Percentiles rank a stretch among this genome's conserved stretches.
phyloP scores from a whole-genome alignment of 192 early-diverging fungal species.

The Entophlyctis luteolus region DNA sequence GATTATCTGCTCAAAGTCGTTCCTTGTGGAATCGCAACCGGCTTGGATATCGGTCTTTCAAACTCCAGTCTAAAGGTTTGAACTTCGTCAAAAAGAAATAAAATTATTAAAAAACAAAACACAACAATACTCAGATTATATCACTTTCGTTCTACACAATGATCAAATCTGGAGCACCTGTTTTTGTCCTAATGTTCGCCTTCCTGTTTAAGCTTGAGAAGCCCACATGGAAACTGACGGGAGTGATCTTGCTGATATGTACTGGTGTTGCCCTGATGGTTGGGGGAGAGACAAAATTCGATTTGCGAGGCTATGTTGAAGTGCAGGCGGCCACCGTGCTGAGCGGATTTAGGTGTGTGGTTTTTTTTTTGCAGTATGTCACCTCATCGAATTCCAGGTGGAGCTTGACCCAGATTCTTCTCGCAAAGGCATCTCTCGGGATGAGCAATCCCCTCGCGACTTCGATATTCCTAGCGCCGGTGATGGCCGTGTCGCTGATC shows the following conservation, averaged over 20 bases:
- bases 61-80: conserved; percentile 72
- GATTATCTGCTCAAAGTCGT: conserved; percentile 70
- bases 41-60: conserved; percentile 86
- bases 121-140: conserved; percentile 62
- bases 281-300: conserved; percentile 76
- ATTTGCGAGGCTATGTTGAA: conserved; percentile 67
- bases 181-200: conserved; percentile 79
- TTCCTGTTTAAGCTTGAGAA: conserved; percentile 83
- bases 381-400: too few relatives aligned
- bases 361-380: too few relatives aligned
- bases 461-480: conserved; percentile 76
- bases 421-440: conserved; percentile 68
- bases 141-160: conserved; percentile 89
- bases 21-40: conserved; percentile 84
- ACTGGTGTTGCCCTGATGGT: conserved; percentile 86
- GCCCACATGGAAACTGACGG: conserved; percentile 64
- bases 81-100: too few relatives aligned
- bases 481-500: conserved; percentile 66
- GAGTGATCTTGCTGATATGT: conserved; percentile 74
- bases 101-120: too few relatives aligned
- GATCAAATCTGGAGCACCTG: conserved; percentile 55
- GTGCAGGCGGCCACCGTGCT: conserved; percentile 76
- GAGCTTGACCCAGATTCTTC: conserved; percentile 81
- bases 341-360: too few relatives aligned
- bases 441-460: conserved; percentile 87